A percentile compares a stretch with the other conserved stretches of the same genome.
Conservation (phyloP, 805 yeast species). For the Spathaspora hagerdaliae region DNA sequence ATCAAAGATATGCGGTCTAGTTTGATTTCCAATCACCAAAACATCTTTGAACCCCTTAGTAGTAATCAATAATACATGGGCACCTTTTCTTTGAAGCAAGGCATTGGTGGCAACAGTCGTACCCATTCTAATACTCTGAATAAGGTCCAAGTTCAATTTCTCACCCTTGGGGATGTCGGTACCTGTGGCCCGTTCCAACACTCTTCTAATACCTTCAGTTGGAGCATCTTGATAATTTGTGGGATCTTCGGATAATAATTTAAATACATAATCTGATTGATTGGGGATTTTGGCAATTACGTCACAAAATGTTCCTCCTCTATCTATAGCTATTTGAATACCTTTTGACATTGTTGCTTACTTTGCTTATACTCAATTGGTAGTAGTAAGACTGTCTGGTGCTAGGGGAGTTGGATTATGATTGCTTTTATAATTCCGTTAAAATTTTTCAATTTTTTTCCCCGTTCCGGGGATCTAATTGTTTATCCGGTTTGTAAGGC, state of each 20-base stretch:
- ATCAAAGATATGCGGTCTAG: constrained; percentile 87
- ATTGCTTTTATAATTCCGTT: no score
- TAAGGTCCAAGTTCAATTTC: constrained; percentile 54
- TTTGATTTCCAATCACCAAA: constrained; percentile 81
- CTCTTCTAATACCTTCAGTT: constrained; percentile 81
- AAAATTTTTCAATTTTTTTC: not conserved
- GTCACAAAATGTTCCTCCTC: constrained; percentile 93
- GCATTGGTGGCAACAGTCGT: constrained; percentile 97
- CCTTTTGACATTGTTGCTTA: constrained; percentile 6
- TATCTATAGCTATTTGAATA: constrained; percentile 31
- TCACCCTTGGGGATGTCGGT: constrained; percentile 42
- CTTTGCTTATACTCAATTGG: not conserved
- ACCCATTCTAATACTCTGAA: constrained; percentile 79
- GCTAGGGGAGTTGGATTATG: no score
- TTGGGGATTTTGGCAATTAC: constrained; percentile 46
- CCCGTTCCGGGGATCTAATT: not conserved
- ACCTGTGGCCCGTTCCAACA: constrained; percentile 59
- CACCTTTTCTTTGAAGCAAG: constrained; percentile 87
- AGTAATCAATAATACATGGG: constrained; percentile 76
- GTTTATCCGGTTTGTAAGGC: no score
- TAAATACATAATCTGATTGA: constrained; percentile 63
- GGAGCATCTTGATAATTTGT: constrained; percentile 87
- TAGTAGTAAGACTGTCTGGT: not conserved
- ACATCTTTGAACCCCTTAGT: constrained; percentile 88
- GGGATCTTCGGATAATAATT: constrained; percentile 85